Evolutionary conservation across 352 stramenopile genomes (phyloP).

Genomic region (Phytophthora boehmeriae): DNA sequence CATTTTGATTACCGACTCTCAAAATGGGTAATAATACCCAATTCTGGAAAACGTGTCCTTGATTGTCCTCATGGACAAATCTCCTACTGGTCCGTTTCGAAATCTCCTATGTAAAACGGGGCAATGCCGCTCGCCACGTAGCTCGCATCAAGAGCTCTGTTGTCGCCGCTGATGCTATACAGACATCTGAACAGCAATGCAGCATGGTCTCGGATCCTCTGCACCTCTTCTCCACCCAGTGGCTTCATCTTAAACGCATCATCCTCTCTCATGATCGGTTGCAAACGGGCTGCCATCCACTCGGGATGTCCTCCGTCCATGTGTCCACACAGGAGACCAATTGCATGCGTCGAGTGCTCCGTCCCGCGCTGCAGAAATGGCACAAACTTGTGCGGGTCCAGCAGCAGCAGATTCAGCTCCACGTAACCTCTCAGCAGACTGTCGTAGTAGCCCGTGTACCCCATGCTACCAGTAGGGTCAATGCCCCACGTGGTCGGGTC

Average conservation of each 20-base stretch:
- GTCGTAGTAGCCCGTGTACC: slow-evolving; percentile 31
- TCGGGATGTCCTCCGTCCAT: slow-evolving; percentile 27
- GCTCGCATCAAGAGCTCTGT: slow-evolving; percentile 15
- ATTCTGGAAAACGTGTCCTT: no score
- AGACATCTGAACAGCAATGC: slow-evolving; percentile 35
- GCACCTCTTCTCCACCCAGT: slow-evolving; percentile 20
- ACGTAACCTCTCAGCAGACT: slow-evolving; percentile 36
- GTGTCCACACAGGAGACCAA: slow-evolving; percentile 19
- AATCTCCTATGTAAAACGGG: slow-evolving; percentile 2
- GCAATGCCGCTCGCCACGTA: slow-evolving; percentile 2
- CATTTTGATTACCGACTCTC: no score
- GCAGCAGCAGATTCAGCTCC: slow-evolving; percentile 39
- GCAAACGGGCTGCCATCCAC: slow-evolving; percentile 17
- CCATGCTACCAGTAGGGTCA: slow-evolving; percentile 1
- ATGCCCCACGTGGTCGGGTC: slow-evolving; percentile 33
- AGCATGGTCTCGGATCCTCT: slow-evolving; percentile 32
- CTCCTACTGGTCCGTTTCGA: no score
- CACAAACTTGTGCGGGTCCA: slow-evolving; percentile 28
- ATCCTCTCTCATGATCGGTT: slow-evolving; percentile 5
- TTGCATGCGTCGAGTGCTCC: slow-evolving; percentile 7
- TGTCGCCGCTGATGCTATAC: slow-evolving; percentile 34
- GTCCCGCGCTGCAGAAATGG: slow-evolving; percentile 21
- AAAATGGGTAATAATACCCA: no score
- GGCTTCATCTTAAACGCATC: slow-evolving; percentile 15
- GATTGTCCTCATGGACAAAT: no score